Percentiles rank a stretch among this genome's conserved stretches.
phyloP scores from a whole-genome alignment of 176 grass and related monocot genomes.

The Tillandsia fasciculata region DNA sequence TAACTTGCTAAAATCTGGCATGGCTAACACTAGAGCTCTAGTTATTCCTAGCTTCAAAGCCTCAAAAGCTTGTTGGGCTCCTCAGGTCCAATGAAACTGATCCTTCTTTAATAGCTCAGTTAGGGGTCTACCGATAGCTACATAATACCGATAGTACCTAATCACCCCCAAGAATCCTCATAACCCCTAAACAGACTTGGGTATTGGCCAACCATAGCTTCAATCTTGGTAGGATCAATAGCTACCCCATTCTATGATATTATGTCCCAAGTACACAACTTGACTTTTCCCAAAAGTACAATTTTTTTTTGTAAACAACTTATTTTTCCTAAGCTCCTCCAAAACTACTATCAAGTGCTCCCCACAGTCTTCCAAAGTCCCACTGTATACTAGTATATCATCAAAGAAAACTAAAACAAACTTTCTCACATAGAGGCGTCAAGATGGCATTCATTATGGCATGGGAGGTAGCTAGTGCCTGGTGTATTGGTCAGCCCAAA shows the following conservation, averaged over 20 bases:
- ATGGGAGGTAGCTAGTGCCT: neutral
- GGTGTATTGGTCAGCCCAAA: neutral
- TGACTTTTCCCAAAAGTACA: neutral
- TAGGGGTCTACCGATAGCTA: neutral
- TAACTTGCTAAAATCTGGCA: neutral
- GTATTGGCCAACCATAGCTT: neutral
- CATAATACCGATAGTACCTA: too few relatives aligned
- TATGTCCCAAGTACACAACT: neutral
- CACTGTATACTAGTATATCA: neutral
- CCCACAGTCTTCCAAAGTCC: neutral
- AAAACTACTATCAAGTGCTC: neutral
- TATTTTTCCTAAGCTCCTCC: neutral
- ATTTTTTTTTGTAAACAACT: neutral
- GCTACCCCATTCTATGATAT: neutral
- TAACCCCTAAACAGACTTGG: too few relatives aligned
- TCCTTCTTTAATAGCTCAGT: neutral
- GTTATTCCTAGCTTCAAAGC: too few relatives aligned
- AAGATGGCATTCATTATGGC: neutral
- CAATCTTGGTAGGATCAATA: neutral
- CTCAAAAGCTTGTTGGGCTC: too few relatives aligned
- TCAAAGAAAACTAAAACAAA: neutral
- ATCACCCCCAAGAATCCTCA: too few relatives aligned
- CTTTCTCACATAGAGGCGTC: neutral
- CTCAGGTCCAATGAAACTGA: too few relatives aligned
- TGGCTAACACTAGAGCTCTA: neutral